Evolutionary conservation across 805 yeast species (phyloP).

Genomic region (Cyberlindnera misumaiensis): DNA sequence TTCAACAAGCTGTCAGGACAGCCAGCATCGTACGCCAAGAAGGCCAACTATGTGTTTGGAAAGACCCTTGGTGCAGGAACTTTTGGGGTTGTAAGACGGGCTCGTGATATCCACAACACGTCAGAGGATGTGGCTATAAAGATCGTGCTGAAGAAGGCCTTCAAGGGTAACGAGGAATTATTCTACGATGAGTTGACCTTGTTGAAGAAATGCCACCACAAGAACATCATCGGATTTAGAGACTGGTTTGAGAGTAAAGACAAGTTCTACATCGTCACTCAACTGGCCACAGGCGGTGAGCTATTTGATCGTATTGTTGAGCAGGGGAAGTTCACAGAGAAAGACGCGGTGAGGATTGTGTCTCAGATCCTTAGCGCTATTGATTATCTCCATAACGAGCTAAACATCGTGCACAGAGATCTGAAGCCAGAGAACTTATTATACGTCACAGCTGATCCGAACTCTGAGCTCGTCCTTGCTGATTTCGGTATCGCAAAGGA

Average conservation of each 20-base stretch:
- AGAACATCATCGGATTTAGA: slow-evolving; percentile 80
- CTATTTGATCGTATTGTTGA: slow-evolving; percentile 79
- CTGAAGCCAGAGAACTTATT: slow-evolving; percentile 90
- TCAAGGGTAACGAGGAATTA: slow-evolving; percentile 70
- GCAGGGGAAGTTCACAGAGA: slow-evolving; percentile 81
- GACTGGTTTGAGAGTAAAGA: slow-evolving; percentile 94
- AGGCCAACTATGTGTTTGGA: slow-evolving; percentile 67
- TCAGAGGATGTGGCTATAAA: slow-evolving; percentile 82
- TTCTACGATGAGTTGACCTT: slow-evolving; percentile 73
- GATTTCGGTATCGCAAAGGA: slow-evolving; percentile 94
- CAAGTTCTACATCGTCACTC: slow-evolving; percentile 89
- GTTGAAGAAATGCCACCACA: slow-evolving; percentile 63
- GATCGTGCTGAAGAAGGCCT: slow-evolving; percentile 78
- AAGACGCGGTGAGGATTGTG: slow-evolving; percentile 73
- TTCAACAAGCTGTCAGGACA: slow-evolving; percentile 62
- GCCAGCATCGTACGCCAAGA: slow-evolving; percentile 62
- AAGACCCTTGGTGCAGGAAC: slow-evolving; percentile 91
- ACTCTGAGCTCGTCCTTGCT: slow-evolving; percentile 77
- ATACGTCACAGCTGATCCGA: slow-evolving; percentile 49
- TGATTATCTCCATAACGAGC: slow-evolving; percentile 59
- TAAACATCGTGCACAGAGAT: slow-evolving; percentile 86
- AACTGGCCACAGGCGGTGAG: slow-evolving; percentile 94
- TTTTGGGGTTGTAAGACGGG: slow-evolving; percentile 86
- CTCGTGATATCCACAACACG: slow-evolving; percentile 38
- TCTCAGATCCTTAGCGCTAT: slow-evolving; percentile 74